Evolutionary conservation across 164 flowering plant species (phyloP).

Genomic region (Houttuynia cordata): DNA sequence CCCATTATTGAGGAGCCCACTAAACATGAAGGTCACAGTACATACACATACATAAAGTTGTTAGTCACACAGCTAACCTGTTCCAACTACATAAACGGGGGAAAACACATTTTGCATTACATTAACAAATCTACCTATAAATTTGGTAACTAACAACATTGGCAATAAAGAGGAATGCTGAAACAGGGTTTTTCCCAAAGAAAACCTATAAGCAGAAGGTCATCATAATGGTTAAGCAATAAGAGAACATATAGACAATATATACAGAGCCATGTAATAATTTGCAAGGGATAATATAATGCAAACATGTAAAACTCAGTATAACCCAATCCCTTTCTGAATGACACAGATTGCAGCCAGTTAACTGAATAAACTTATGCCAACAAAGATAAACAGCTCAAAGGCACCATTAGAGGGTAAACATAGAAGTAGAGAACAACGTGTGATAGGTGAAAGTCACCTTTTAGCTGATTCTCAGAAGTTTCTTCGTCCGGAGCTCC

Average conservation of each 20-base stretch:
- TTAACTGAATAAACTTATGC: not conserved
- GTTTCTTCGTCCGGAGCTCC: constrained; percentile 15
- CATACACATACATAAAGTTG: not conserved
- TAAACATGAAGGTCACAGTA: constrained; percentile 12
- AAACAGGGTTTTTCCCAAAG: not conserved
- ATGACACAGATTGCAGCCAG: too few species aligned
- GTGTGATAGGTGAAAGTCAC: constrained; percentile 5
- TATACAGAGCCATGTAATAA: too few species aligned
- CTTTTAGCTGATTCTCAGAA: constrained; percentile 15
- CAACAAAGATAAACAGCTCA: not conserved
- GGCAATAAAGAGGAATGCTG: too few species aligned
- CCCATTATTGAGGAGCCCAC: constrained; percentile 45
- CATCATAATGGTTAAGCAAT: not conserved
- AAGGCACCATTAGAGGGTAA: not conserved
- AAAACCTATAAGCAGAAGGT: not conserved
- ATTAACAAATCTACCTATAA: not conserved
- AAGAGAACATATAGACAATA: too few species aligned
- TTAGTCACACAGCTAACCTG: not conserved
- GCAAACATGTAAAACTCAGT: too few species aligned
- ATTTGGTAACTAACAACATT: too few species aligned
- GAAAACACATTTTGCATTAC: not conserved
- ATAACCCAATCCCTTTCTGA: too few species aligned
- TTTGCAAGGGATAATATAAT: too few species aligned
- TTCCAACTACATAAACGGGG: not conserved
- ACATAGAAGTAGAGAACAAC: not conserved